Conservation (phyloP, 129 eudicot species). For the Escallonia herrerae region DNA sequence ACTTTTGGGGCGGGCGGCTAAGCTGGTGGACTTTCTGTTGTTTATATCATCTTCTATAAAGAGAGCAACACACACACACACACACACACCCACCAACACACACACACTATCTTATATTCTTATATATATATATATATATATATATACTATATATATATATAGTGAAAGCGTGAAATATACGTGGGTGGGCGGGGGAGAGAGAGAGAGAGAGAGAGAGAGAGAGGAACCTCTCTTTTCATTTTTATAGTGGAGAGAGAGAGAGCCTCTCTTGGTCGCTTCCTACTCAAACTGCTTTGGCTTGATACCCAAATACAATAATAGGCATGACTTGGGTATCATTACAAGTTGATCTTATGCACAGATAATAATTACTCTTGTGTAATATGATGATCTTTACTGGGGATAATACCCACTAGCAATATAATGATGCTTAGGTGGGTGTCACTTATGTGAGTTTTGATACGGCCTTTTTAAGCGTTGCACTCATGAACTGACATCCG, state of each 20-base stretch:
- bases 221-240: no score
- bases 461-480: not conserved
- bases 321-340: not conserved
- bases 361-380: no score
- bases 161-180: constrained; percentile 5
- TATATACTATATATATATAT: not conserved
- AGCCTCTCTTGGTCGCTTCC: constrained; percentile 11
- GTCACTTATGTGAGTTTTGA: not conserved
- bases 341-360: not conserved
- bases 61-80: no score
- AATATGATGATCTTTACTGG: no score
- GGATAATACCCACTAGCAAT: no score
- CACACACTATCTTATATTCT: no score
- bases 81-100: no score
- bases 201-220: no score
- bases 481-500: not conserved
- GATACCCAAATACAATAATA: not conserved
- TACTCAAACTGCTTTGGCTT: constrained; percentile 5
- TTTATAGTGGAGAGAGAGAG: not conserved
- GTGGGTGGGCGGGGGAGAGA: not conserved
- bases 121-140: no score
- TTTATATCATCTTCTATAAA: no score
- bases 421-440: not conserved
- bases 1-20: constrained; percentile 16
- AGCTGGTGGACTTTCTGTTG: constrained; percentile 11